phyloP scores from a whole-genome alignment of 2,329 filamentous ascomycete genomes.

The Alternaria conjuncta region DNA sequence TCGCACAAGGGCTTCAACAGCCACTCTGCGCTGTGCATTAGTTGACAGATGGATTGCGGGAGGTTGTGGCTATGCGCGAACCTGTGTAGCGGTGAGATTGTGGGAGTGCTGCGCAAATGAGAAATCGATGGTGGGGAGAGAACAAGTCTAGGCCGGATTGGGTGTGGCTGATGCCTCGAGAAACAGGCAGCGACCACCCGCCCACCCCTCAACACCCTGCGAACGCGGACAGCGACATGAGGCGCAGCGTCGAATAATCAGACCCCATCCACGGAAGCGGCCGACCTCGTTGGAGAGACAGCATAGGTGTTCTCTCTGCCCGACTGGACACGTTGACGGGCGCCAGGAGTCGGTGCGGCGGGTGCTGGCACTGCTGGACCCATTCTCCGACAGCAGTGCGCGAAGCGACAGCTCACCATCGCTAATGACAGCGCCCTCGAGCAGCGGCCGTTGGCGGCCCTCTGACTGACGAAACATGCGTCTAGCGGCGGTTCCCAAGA shows the following conservation, averaged over 20 bases:
- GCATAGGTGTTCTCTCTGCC: conserved; percentile 1
- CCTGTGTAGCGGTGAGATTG: conserved; percentile 29
- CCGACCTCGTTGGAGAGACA: conserved; percentile 18
- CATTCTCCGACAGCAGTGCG: conserved; percentile 8
- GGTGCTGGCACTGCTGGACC: conserved; percentile 30
- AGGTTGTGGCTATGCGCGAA: conserved; percentile 32
- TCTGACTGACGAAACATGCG: conserved; percentile 32
- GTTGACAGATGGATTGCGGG: conserved; percentile 8
- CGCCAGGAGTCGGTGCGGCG: conserved; percentile 30
- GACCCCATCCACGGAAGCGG: conserved; percentile 10
- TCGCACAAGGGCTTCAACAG: conserved; percentile 15
- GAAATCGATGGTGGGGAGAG: conserved; percentile 13
- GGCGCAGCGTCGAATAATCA: conserved; percentile 26
- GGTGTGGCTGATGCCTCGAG: conserved; percentile 26
- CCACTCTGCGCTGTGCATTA: conserved; percentile 19
- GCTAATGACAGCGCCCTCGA: conserved; percentile 24
- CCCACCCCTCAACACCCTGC: conserved; percentile 17
- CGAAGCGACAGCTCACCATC: conserved; percentile 9
- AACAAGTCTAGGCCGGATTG: conserved; percentile 10
- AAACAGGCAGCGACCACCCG: conserved; percentile 27
- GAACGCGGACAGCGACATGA: conserved; percentile 24
- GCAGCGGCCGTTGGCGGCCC: conserved; percentile 22
- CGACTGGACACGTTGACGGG: conserved; percentile 23
- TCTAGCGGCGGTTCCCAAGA: conserved; percentile 20
- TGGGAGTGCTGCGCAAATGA: conserved; percentile 28